A percentile compares a stretch with the other conserved stretches of the same genome.
These are phyloP conservation scores for Hypomontagnella submonticulosa DNA, from an alignment of 495 filamentous ascomycete genomes.

Conservation along the genomic window DNA sequence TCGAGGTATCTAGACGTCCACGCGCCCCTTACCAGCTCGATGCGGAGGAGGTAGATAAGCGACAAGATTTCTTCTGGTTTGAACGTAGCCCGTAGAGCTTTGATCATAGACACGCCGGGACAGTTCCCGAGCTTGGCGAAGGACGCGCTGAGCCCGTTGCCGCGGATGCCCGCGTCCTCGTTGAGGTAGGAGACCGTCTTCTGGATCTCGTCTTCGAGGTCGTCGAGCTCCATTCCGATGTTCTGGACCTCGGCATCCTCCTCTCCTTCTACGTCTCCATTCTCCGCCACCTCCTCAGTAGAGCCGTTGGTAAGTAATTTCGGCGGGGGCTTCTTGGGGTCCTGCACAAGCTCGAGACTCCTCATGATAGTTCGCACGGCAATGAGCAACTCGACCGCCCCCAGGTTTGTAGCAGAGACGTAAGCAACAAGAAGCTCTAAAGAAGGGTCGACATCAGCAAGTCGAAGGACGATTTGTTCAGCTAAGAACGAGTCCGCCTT, in stretches of 20 bases:
- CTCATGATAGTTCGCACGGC: constrained; percentile 61
- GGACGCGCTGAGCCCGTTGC: constrained; percentile 58
- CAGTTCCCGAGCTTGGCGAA: constrained; percentile 75
- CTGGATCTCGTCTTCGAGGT: constrained; percentile 60
- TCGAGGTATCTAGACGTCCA: constrained; percentile 77
- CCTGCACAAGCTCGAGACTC: constrained; percentile 61
- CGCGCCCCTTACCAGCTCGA: constrained; percentile 70
- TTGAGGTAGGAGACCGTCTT: constrained; percentile 63
- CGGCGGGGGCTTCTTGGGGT: constrained; percentile 45
- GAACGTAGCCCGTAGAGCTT: constrained; percentile 72
- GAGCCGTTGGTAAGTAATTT: constrained; percentile 53
- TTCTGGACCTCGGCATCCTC: constrained; percentile 51
- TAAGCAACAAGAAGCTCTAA: constrained; percentile 68
- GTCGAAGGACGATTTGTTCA: constrained; percentile 67
- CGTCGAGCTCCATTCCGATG: constrained; percentile 59
- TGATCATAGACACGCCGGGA: constrained; percentile 64
- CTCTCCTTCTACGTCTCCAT: constrained; percentile 29
- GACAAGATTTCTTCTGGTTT: constrained; percentile 74
- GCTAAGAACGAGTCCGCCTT: constrained; percentile 56
- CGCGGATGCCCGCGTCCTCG: constrained; percentile 55
- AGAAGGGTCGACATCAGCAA: constrained; percentile 70
- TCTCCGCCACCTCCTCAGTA: constrained; percentile 45
- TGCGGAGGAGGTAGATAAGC: constrained; percentile 77
- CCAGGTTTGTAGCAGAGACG: constrained; percentile 61
- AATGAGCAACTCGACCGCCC: constrained; percentile 58